A percentile compares a stretch with the other conserved stretches of the same genome.
Evolutionary conservation across 1,284 basidiomycete genomes (phyloP).

Genomic region (Leccinum huronense): DNA sequence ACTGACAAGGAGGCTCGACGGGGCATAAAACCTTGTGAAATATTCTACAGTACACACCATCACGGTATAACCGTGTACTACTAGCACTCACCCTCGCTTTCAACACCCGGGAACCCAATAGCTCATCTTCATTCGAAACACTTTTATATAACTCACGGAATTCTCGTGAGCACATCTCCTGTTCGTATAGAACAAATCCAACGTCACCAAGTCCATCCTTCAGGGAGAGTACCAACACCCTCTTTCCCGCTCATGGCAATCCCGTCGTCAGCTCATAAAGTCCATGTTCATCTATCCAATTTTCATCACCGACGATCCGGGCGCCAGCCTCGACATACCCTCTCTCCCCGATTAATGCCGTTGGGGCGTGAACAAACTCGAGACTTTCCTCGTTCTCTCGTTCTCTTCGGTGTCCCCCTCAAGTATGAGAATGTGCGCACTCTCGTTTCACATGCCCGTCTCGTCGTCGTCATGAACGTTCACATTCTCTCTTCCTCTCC

Average conservation of each 20-base stretch:
- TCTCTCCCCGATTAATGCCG: slow-evolving; percentile 84
- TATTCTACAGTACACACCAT: slow-evolving; percentile 30
- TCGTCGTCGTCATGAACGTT: not conserved
- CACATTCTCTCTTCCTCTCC: not conserved
- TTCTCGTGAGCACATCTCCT: slow-evolving; percentile 25
- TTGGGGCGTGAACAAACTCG: slow-evolving; percentile 94
- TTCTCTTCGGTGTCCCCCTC: slow-evolving; percentile 95
- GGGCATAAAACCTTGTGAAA: slow-evolving; percentile 41
- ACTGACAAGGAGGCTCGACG: slow-evolving; percentile 45
- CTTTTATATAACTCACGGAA: slow-evolving; percentile 20
- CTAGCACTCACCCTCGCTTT: too few species aligned
- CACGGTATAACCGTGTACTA: too few species aligned
- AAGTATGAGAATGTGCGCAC: slow-evolving; percentile 73
- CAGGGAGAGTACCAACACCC: slow-evolving; percentile 94
- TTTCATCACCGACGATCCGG: slow-evolving; percentile 91
- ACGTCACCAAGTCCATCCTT: slow-evolving; percentile 63
- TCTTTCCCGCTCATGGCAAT: slow-evolving; percentile 82
- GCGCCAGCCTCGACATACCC: slow-evolving; percentile 74
- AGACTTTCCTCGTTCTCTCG: slow-evolving; percentile 81
- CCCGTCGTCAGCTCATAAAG: slow-evolving; percentile 72
- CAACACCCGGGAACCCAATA: too few species aligned
- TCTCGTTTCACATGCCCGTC: not conserved
- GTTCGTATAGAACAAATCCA: not conserved
- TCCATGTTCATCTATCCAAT: slow-evolving; percentile 98
- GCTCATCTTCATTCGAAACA: not conserved